Conservation (phyloP, 768 basidiomycete genomes). For the Amanita rubescens region DNA sequence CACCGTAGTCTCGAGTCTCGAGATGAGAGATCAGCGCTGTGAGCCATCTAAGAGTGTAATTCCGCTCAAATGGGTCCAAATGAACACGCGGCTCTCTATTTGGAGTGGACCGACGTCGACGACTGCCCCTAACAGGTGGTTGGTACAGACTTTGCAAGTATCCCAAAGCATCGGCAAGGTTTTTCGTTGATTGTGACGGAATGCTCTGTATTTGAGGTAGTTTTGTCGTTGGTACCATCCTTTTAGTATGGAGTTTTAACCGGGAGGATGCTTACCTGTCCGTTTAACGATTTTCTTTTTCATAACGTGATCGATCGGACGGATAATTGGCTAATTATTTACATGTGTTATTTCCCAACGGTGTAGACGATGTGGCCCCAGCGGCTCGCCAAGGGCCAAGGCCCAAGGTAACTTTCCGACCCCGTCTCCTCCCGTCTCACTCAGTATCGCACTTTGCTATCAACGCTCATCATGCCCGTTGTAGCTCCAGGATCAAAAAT, state of each 20-base stretch:
- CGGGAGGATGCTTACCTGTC: too few species aligned
- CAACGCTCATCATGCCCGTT: constrained; percentile 19
- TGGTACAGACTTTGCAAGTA: constrained; percentile 51
- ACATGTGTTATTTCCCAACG: too few species aligned
- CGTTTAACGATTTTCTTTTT: too few species aligned
- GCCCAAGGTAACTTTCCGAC: too few species aligned
- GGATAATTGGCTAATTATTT: too few species aligned
- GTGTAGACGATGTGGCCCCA: too few species aligned
- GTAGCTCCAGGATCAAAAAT: constrained; percentile 25
- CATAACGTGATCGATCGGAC: background rate
- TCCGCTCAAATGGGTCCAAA: constrained; percentile 61
- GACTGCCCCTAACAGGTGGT: constrained; percentile 56
- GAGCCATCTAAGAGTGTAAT: constrained; percentile 68
- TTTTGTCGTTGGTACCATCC: constrained; percentile 31
- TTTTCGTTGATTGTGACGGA: constrained; percentile 22
- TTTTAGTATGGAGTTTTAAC: too few species aligned
- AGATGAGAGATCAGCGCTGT: constrained; percentile 49
- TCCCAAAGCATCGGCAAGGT: constrained; percentile 35
- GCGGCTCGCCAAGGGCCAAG: too few species aligned
- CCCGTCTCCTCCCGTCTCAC: too few species aligned
- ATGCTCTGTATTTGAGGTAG: constrained; percentile 50
- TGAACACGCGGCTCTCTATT: constrained; percentile 23
- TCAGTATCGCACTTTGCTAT: too few species aligned
- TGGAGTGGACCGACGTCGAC: constrained; percentile 23
- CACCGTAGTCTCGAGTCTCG: constrained; percentile 4